Conservation (phyloP, 2,329 filamentous ascomycete species). For the Gnomoniopsis sp. region DNA sequence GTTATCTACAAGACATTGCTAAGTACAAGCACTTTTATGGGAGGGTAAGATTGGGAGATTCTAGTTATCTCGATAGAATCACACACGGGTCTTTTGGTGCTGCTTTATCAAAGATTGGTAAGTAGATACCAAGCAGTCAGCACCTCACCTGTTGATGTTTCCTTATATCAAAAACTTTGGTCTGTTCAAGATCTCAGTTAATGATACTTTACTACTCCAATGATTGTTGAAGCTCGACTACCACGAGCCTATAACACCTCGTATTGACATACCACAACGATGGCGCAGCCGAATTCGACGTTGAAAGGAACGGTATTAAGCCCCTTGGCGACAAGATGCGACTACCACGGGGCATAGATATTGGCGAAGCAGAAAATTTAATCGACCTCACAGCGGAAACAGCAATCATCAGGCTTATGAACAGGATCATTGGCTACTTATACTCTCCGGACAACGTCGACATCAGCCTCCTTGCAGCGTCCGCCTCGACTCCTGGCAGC, state of each 20-base stretch:
- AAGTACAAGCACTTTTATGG: constrained; percentile 5
- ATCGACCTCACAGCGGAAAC: constrained; percentile 40
- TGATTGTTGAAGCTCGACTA: no score
- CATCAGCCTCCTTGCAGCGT: constrained; percentile 19
- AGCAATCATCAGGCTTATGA: constrained; percentile 37
- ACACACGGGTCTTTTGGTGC: constrained; percentile 65
- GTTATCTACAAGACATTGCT: background rate
- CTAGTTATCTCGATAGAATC: constrained; percentile 34
- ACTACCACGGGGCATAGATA: constrained; percentile 30
- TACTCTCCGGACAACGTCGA: constrained; percentile 31
- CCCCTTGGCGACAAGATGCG: constrained; percentile 33
- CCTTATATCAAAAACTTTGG: background rate
- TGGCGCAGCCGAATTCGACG: constrained; percentile 62
- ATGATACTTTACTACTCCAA: no score
- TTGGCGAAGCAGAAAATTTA: constrained; percentile 30
- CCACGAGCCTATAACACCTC: background rate
- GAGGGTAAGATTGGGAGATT: constrained; percentile 1
- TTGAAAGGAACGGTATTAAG: constrained; percentile 33
- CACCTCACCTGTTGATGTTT: background rate
- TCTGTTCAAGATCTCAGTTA: no score
- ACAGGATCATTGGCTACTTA: constrained; percentile 39
- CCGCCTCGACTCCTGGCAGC: constrained; percentile 21
- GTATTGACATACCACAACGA: constrained; percentile 45
- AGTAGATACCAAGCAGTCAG: constrained; percentile 17
- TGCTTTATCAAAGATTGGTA: constrained; percentile 70